Base-by-base conservation (phyloP, 306 rosid genomes). In the Glycine tomentella region DNA sequence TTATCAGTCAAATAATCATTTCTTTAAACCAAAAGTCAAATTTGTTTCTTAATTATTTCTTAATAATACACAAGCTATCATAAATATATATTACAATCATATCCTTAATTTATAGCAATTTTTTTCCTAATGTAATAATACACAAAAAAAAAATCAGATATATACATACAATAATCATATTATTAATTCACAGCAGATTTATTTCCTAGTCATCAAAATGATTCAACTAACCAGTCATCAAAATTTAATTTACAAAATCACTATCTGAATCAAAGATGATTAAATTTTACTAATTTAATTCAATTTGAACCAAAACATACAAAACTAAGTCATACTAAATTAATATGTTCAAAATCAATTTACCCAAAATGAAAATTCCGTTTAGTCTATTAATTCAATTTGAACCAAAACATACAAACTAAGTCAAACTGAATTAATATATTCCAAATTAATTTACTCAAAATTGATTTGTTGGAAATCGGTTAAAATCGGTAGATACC, bases 221-320 rank as follows among this genome's bases (percentile, higher is more conserved):
- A 64, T 11, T 62, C 45, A 62, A 62, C 16, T 31, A 33, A 36
- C 11, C 17, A 34, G 6, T 36, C 69, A 13, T 3, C 17, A 64
- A 64, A 3, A 20, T 9, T 63, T 63, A 34, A 34, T 33, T 62
- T 33, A 38, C 49, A 36, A 34, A 38, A 64, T 14, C 2, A 65
- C 40, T 36, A 3, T 38, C 49, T 7, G 17, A 65, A 14, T 64
- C 17, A 36, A 25, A 25, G 31, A 25, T 25, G 31, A 25, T 25
- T 25, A 25, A 38, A 36, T 64, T 64, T 64, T 33, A 62, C 34
- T 62, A 62, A 33, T 59, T 11, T 64, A 64, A 13, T 64, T 65
- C 20, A 38, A n/a, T 65, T 63, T 12, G 8, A 36, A 34, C 46
- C 38, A 10, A 65, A 38, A 7, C 5, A 65, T 38, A 65, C 0